Base-by-base conservation (phyloP, 768 basidiomycete genomes). In the Hirschioporus abietinus region DNA sequence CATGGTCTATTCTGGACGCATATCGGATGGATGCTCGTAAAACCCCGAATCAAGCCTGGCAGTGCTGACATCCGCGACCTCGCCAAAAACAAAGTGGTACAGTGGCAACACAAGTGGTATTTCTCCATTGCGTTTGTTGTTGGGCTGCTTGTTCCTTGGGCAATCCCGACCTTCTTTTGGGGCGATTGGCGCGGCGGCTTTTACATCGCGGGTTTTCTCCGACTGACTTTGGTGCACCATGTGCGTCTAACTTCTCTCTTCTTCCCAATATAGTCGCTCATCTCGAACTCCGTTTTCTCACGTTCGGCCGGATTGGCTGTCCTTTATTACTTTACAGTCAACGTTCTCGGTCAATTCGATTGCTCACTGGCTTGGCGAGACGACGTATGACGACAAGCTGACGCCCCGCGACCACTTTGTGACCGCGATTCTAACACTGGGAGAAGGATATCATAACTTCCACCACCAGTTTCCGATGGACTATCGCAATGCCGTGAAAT, bases 321-420 rank as follows among this genome's bases (percentile, higher is more conserved):
- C 12, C 42, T 52, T 3, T 5, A 52, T 20, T 36, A 36, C 15
- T 7, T 12, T 27, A 15, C 67, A 91, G 89, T 91, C 92, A 70
- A 92, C 90, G 0, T 95, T 95, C 76, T 92, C 89, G 73, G 92
- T 95, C 76, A 95, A 94, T 75, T 94, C 92, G 23, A 84, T 95
- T 34, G 92, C 92, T 0, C 93, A 95, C 75, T 93, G 88, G 79
- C 82, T 95, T 61, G 93, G 93, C 36, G 85, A 86, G 62, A 82
- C 91, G 30, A 86, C 92, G 0, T 95, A 93, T 69, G 93, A 95
- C 74, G 91, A 93, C 79, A 87, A 78, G 69, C 83, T 90, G 72
- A 86, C 87, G 35, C 90, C 92, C 58, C 84, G 90, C 30, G 92
- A 94, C 73, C 89, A 90, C 75, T 80, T 93, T 71, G 73, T 94